Conservation (phyloP, 768 basidiomycete genomes). For the Fibroporia radiculosa region DNA sequence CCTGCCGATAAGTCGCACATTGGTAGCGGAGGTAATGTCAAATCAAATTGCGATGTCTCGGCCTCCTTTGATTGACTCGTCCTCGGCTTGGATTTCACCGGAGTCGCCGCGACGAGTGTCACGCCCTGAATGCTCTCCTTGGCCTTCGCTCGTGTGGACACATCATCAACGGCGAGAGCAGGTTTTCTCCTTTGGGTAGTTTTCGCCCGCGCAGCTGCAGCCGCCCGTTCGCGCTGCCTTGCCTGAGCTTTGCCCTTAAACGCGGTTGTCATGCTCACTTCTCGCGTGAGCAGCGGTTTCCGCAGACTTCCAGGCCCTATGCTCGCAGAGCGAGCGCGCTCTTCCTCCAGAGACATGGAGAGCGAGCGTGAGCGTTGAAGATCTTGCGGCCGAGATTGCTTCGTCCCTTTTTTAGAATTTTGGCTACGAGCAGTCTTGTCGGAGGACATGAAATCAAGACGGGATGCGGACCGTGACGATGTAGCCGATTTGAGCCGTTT, state of each 20-base stretch:
- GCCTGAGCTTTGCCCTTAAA: conserved; percentile 39
- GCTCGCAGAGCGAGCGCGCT: conserved; percentile 26
- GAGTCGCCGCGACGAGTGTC: conserved; percentile 50
- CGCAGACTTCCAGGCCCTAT: conserved; percentile 28
- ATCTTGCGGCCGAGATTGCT: too few species aligned
- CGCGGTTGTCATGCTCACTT: conserved; percentile 70
- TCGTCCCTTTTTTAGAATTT: not conserved
- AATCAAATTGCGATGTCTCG: not conserved
- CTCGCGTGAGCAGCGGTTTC: conserved; percentile 53
- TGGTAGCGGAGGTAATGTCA: not conserved
- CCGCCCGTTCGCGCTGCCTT: conserved; percentile 5
- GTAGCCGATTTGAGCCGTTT: conserved; percentile 11
- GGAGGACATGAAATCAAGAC: not conserved
- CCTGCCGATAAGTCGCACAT: conserved; percentile 1
- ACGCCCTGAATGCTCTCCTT: conserved; percentile 22
- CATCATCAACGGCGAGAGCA: not conserved
- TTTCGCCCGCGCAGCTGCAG: conserved; percentile 4
- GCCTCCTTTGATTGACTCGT: not conserved
- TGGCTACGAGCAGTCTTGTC: not conserved
- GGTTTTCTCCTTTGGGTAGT: not conserved
- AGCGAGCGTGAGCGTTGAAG: conserved; percentile 34
- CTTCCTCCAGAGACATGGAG: conserved; percentile 60
- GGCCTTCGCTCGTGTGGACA: not conserved
- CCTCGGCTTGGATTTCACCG: conserved; percentile 29
- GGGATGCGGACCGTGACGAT: conserved; percentile 4